Conservation (phyloP, 768 basidiomycete species). For the Panellus pusillus region DNA sequence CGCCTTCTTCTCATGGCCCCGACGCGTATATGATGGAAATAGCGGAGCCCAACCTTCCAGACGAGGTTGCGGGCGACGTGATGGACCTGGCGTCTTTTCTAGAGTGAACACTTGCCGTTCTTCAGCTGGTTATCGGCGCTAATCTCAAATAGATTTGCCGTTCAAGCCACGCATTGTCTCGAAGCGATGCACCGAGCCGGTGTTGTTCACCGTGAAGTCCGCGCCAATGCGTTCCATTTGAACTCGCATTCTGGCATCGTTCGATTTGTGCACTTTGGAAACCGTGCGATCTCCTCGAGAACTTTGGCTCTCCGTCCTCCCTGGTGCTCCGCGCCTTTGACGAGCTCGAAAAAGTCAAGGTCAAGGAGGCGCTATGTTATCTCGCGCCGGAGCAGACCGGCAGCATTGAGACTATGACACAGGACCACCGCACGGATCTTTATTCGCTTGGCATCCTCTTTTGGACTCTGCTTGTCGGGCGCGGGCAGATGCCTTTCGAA, state of each 20-base stretch:
- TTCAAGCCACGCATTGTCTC: constrained; percentile 71
- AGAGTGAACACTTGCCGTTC: constrained; percentile 47
- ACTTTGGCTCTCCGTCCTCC: constrained; percentile 68
- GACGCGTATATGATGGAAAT: constrained; percentile 53
- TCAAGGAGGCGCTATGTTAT: constrained; percentile 75
- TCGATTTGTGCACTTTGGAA: constrained; percentile 72
- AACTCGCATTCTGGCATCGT: constrained; percentile 70
- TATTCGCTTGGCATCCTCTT: constrained; percentile 74
- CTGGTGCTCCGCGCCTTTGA: constrained; percentile 63
- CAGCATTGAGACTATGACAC: constrained; percentile 66
- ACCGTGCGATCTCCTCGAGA: constrained; percentile 73
- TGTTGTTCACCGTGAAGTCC: constrained; percentile 71
- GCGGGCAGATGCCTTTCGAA: constrained; percentile 64
- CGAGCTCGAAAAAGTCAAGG: constrained; percentile 64
- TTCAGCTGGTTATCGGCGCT: background rate
- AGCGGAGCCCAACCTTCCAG: constrained; percentile 45
- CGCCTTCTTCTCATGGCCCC: constrained; percentile 39
- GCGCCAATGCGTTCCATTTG: constrained; percentile 75
- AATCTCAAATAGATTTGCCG: constrained; percentile 55
- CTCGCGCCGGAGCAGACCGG: constrained; percentile 78
- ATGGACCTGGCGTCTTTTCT: constrained; percentile 79
- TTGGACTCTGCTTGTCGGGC: constrained; percentile 74
- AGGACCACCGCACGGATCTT: constrained; percentile 73
- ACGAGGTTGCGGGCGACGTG: constrained; percentile 61
- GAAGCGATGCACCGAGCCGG: constrained; percentile 66